Evolutionary conservation across 345 rosid species (phyloP).

Genomic region (Acer yangbiense): DNA sequence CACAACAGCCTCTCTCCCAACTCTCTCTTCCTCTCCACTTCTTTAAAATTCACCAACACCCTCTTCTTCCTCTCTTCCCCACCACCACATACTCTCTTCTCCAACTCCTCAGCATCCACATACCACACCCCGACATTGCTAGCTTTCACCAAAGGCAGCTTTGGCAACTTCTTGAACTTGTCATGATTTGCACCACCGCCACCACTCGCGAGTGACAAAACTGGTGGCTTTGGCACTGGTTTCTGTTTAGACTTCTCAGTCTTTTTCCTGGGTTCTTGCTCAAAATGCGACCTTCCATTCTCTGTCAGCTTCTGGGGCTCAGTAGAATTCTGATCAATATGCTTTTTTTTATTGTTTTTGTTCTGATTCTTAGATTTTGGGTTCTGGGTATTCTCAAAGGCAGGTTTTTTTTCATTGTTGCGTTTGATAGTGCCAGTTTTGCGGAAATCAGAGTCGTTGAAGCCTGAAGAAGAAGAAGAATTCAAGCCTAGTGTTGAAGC

Average conservation of each 20-base stretch:
- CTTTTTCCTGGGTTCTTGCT: slow-evolving; percentile 3
- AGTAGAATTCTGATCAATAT: slow-evolving; percentile 10
- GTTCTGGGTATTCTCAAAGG: slow-evolving; percentile 8
- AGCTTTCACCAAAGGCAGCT: slow-evolving; percentile 75
- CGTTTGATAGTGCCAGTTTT: slow-evolving; percentile 37
- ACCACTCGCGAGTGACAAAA: slow-evolving; percentile 45
- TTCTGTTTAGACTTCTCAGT: slow-evolving; percentile 13
- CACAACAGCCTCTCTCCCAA: slow-evolving; percentile 82
- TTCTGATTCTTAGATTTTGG: slow-evolving; percentile 19
- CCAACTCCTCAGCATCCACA: slow-evolving; percentile 69
- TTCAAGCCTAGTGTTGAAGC: slow-evolving; percentile 80
- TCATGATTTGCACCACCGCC: slow-evolving; percentile 16
- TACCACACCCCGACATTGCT: slow-evolving; percentile 71
- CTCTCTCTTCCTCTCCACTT: slow-evolving; percentile 68
- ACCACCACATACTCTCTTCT: slow-evolving; percentile 66
- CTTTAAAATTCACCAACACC: slow-evolving; percentile 53
- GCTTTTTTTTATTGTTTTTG: not conserved
- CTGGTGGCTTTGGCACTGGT: slow-evolving; percentile 57
- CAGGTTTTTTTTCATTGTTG: slow-evolving; percentile 9
- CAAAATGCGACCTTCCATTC: not conserved
- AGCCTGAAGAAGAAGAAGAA: slow-evolving; percentile 63
- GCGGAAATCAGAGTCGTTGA: slow-evolving; percentile 74
- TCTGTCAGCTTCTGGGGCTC: slow-evolving; percentile 9
- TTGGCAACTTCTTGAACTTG: slow-evolving; percentile 62
- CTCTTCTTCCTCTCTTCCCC: slow-evolving; percentile 38